phyloP scores from a whole-genome alignment of 2,329 filamentous ascomycete species.

The Gremmenia infestans region DNA sequence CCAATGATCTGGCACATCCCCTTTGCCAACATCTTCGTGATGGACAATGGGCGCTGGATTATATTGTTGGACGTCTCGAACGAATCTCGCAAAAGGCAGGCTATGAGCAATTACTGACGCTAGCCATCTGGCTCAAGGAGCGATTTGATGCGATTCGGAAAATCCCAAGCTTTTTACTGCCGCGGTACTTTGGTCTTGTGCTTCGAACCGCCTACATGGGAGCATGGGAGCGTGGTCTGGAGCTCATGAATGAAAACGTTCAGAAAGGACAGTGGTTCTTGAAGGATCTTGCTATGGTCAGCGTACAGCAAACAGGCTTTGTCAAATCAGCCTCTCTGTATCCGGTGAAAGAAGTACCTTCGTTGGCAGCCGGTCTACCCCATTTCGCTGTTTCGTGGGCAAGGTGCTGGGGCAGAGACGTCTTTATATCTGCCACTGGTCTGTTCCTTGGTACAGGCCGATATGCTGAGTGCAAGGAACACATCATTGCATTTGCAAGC shows the following conservation, averaged over 20 bases:
- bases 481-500: constrained; percentile 90
- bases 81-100: constrained; percentile 59
- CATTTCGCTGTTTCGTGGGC: constrained; percentile 95
- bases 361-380: constrained; percentile 84
- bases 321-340: constrained; percentile 89
- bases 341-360: constrained; percentile 78
- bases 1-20: constrained; percentile 90
- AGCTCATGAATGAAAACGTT: constrained; percentile 73
- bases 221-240: constrained; percentile 71
- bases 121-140: constrained; percentile 73
- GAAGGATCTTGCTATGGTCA: constrained; percentile 84
- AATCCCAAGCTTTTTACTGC: constrained; percentile 83
- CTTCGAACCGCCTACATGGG: constrained; percentile 84
- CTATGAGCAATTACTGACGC: constrained; percentile 57
- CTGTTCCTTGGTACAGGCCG: constrained; percentile 88
- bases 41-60: constrained; percentile 90
- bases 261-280: constrained; percentile 82
- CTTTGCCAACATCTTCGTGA: constrained; percentile 89
- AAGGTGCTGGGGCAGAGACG: constrained; percentile 93
- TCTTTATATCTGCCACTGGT: constrained; percentile 91
- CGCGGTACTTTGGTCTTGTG: constrained; percentile 87
- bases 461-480: constrained; percentile 83
- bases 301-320: constrained; percentile 82
- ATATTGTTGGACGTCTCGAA: constrained; percentile 73
- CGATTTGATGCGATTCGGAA: constrained; percentile 81